Evolutionary conservation across 106 monocot genomes (phyloP), one percentile per base, ranked within the genome.

Genomic region (Posidonia australis): DNA sequence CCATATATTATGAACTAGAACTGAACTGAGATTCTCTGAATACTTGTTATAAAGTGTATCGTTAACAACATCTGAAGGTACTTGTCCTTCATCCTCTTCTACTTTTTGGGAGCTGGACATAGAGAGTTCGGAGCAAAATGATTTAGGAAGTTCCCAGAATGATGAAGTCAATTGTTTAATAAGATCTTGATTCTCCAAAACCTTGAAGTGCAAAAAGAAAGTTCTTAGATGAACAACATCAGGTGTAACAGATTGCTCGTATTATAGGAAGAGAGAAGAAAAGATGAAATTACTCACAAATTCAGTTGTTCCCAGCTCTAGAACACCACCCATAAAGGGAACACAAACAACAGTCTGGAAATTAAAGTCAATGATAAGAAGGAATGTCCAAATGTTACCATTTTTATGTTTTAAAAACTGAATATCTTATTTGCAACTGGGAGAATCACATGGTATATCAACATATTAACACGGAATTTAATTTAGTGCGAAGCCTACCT

Each of bases 251-350:
- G 6, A 1, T 61, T 42, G 0, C 41, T 14, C 5, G 18, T 41
- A 10, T 16, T 16, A 9, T 17, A 22, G 16, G 14, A 13, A 57
- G 2, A 27, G 26, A 28, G 26, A 25, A 13, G 45, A 60, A 27
- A 4, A 62, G 72, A 64, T n/a, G 53, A 32, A 24, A 10, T 16
- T 79, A 72, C 58, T 76, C 62, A 89, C 93, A 64, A 26, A 21
- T 69, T 89, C 81, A 46, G 77, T 79, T 44, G 86, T 93, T 28
- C 93, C 93, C 17, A 93, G 73, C 70, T 93, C 93, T 1, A 93
- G 77, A 17, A 89, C 77, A 60, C 93, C 88, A 68, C 51, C 67
- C 83, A 83, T 71, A 51, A 89, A 77, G 36, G 93, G 88, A 71
- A 85, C 64, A 55, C 93, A 86, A 23, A 85, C 79, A 1, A 93